Conservation (phyloP, 345 rosid genomes). For the Sisymbrium altissimum region DNA sequence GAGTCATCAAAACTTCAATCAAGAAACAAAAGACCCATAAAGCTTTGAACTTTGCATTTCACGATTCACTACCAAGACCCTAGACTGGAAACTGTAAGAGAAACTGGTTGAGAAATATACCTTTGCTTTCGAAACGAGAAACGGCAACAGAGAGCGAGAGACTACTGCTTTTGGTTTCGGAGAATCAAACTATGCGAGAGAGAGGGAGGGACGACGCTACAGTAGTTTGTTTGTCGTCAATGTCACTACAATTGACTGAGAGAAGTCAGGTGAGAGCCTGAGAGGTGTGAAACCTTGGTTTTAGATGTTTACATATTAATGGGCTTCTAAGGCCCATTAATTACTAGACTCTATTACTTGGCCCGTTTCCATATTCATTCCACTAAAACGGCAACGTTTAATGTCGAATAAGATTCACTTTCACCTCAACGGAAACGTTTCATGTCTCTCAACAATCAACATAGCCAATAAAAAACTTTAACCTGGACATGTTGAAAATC, state of each 20-base stretch:
- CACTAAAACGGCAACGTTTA: too few species aligned
- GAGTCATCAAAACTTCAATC: neutral
- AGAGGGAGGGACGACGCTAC: neutral
- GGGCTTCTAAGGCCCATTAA: neutral
- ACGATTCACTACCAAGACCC: neutral
- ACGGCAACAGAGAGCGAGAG: neutral
- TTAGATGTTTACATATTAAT: neutral
- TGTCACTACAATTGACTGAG: neutral
- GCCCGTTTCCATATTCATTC: neutral
- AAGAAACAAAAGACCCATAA: neutral
- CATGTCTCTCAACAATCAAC: too few species aligned
- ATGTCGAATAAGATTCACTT: too few species aligned
- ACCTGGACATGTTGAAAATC: too few species aligned
- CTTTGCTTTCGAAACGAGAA: neutral
- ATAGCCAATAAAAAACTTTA: too few species aligned
- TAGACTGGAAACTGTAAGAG: neutral
- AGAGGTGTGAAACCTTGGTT: neutral
- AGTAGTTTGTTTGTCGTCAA: neutral
- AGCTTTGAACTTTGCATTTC: neutral
- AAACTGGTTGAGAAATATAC: neutral
- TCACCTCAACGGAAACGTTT: too few species aligned
- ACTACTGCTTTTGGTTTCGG: neutral
- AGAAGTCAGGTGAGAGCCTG: neutral
- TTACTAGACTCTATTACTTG: constrained; percentile 13
- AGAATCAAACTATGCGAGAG: neutral